Base-by-base conservation (phyloP, 2,329 filamentous ascomycete species). In the Dothideomycetes sp. region DNA sequence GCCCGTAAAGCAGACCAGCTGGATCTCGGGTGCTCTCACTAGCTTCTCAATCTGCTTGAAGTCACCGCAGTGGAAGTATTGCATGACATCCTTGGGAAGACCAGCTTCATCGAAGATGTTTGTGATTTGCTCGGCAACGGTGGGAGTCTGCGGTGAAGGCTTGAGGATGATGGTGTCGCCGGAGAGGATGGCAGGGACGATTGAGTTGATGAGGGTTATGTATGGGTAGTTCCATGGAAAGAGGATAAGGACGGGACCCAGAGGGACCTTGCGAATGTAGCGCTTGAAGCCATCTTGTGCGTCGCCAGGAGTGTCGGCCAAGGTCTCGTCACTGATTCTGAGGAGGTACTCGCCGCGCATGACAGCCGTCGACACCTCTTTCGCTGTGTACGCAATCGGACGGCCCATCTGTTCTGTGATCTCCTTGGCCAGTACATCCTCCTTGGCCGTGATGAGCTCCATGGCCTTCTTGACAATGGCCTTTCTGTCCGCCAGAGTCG, bases 181-280 rank as follows among this genome's bases (percentile, higher is more conserved):
- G 19, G 84, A 78, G 30, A 96, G 72, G 30, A 96, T 71, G n/a
- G 89, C 89, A 14, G 89, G 89, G 46, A 96, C 77, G 43, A 96
- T 70, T 10, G 86, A 88, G 68, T 96, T 96, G 56, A 95, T 77
- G 19, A 95, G 76, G 49, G 88, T 94, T 36, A 96, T 70, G 61
- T 95, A 96, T 17, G 89, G 89, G 56, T 96, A 96, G 65, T 96
- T 96, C 89, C 89, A 96, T 1, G 89, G 83, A 63, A 95, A 95
- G 45, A 96, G 77, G 48, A 95, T 73, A 43, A 96, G 71, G 12
- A 91, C 83, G 9, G 87, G 86, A 1, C 89, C 89, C 38, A 95
- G 75, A 1, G 89, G 85, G 7, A 85, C 76, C 63, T 93, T 94
- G 59, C 80, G 79, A 57, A 96, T 86, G 56, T 84, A 95, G 49